Conservation (phyloP, 2,329 filamentous ascomycete species). For the Diaporthe australafricana region DNA sequence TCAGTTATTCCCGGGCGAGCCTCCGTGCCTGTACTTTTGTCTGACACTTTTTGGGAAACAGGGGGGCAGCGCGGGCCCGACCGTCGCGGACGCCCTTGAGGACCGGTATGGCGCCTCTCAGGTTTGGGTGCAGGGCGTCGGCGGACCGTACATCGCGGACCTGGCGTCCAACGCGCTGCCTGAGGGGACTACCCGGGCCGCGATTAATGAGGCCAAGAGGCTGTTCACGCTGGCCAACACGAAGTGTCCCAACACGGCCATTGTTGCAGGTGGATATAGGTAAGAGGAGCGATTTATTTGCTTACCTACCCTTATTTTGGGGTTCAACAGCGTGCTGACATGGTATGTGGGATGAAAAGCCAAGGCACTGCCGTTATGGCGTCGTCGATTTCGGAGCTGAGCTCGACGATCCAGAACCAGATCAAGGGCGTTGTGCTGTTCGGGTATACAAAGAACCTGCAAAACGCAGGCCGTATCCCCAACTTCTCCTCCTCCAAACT, state of each 20-base stretch:
- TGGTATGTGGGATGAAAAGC: constrained; percentile 39
- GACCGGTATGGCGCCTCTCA: constrained; percentile 41
- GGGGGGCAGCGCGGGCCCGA: constrained; percentile 41
- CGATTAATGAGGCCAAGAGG: constrained; percentile 54
- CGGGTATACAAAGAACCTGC: constrained; percentile 57
- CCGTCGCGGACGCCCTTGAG: constrained; percentile 45
- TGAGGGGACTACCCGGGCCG: constrained; percentile 49
- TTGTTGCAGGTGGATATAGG: constrained; percentile 52
- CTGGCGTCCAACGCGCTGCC: constrained; percentile 52
- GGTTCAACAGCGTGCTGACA: background rate
- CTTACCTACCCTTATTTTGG: too few species aligned
- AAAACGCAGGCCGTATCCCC: constrained; percentile 53
- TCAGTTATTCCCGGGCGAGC: constrained; percentile 34
- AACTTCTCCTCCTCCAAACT: constrained; percentile 50
- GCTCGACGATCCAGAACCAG: constrained; percentile 45
- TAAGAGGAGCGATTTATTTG: background rate
- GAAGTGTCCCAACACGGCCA: constrained; percentile 56
- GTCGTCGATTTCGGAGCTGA: constrained; percentile 51
- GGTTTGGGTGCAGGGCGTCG: constrained; percentile 58
- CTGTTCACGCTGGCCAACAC: constrained; percentile 53
- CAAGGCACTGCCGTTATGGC: constrained; percentile 59
- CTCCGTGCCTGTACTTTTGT: background rate
- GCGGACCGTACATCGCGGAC: constrained; percentile 50
- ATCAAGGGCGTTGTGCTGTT: constrained; percentile 52
- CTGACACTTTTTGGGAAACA: background rate